Evolutionary conservation across 164 flowering plant species (phyloP).

Genomic region (Magnolia changhungtana): DNA sequence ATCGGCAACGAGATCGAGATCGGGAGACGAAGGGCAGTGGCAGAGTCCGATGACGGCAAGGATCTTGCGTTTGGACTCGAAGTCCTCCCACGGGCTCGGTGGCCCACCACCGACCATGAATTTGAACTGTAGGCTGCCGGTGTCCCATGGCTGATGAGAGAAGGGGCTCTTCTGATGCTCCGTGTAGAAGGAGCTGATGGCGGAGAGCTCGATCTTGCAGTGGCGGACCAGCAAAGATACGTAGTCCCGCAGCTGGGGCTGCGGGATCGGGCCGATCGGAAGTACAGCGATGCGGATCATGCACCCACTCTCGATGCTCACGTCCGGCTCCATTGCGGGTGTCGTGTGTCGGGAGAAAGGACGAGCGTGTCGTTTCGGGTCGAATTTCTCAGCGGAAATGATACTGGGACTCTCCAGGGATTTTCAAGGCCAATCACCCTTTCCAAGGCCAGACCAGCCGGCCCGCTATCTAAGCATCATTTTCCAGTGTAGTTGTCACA

Average conservation of each 20-base stretch:
- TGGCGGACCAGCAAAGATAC: conserved; percentile 64
- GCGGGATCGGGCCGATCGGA: conserved; percentile 80
- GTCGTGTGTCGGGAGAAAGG: too few species aligned
- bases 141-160: conserved; percentile 88
- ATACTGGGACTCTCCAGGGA: too few species aligned
- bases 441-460: too few species aligned
- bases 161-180: conserved; percentile 99
- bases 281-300: conserved; percentile 86
- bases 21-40: conserved; percentile 85
- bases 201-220: conserved; percentile 62
- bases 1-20: conserved; percentile 53
- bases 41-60: conserved; percentile 83
- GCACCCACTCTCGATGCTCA: conserved; percentile 81
- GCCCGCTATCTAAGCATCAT: too few species aligned
- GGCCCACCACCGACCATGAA: conserved; percentile 83
- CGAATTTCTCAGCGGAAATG: too few species aligned
- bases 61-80: conserved; percentile 86
- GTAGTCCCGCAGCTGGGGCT: conserved; percentile 65
- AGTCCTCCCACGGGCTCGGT: conserved; percentile 94
- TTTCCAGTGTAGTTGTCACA: too few species aligned
- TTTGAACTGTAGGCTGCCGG: conserved; percentile 76
- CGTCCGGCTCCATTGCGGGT: conserved; percentile 84
- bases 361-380: background rate
- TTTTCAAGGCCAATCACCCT: too few species aligned
- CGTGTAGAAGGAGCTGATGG: conserved; percentile 90